These are phyloP conservation scores for Cladosporium oxysporum DNA, from an alignment of 2,329 filamentous ascomycete genomes.

Conservation along the genomic window DNA sequence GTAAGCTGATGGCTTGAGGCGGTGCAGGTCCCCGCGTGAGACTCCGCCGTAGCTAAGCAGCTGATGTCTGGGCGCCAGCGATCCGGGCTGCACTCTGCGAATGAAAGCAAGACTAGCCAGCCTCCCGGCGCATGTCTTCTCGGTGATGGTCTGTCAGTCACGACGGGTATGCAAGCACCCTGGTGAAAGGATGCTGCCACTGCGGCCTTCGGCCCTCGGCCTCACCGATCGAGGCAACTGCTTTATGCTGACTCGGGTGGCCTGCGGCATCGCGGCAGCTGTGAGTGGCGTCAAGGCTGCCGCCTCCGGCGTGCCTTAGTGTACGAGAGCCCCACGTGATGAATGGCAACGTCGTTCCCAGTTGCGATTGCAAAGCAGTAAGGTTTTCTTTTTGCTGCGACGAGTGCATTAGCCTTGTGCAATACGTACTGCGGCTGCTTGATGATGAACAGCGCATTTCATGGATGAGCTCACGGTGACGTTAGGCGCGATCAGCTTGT, in stretches of 20 bases:
- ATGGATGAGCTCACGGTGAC: slow-evolving; percentile 16
- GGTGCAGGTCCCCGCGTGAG: background rate
- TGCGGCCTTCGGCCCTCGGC: slow-evolving; percentile 3
- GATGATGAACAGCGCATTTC: background rate
- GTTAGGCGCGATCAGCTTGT: slow-evolving; percentile 15
- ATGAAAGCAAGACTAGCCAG: background rate
- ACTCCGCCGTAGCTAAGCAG: slow-evolving; percentile 3
- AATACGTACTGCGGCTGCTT: background rate
- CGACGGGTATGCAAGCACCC: slow-evolving; percentile 14
- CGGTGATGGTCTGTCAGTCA: slow-evolving; percentile 8
- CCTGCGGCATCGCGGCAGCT: slow-evolving; percentile 2
- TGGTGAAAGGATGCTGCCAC: slow-evolving; percentile 7
- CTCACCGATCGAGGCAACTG: slow-evolving; percentile 11
- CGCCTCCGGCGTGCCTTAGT: slow-evolving; percentile 4
- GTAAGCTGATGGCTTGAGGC: slow-evolving; percentile 5
- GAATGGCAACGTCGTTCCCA: slow-evolving; percentile 8
- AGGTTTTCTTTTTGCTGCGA: slow-evolving; percentile 12
- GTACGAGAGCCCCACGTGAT: slow-evolving; percentile 11
- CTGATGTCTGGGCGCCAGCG: slow-evolving; percentile 8
- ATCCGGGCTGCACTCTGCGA: slow-evolving; percentile 1
- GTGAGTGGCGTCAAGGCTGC: slow-evolving; percentile 10
- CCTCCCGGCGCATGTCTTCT: slow-evolving; percentile 3
- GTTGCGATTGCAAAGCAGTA: background rate
- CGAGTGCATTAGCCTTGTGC: slow-evolving; percentile 17
- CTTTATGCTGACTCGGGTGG: slow-evolving; percentile 11